Conservation (phyloP, 2,329 filamentous ascomycete species). For the Curvularia eragrostidis region DNA sequence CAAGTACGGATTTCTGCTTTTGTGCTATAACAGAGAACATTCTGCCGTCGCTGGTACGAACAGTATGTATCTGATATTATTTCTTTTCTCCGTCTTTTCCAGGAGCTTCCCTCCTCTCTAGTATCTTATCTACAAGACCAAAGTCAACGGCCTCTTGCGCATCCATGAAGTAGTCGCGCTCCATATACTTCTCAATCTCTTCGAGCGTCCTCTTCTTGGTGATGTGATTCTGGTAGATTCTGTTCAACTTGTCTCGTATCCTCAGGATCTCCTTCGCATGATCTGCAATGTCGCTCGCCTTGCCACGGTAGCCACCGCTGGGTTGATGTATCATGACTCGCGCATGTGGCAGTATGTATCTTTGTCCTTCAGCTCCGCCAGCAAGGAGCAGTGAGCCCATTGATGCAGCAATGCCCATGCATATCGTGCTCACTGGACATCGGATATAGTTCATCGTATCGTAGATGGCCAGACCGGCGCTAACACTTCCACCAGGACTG, state of each 20-base stretch:
- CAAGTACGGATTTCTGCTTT: neutral
- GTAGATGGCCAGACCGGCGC: constrained; percentile 86
- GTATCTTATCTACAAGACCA: constrained; percentile 90
- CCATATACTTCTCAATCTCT: constrained; percentile 94
- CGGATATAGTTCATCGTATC: constrained; percentile 98
- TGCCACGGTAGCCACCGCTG: constrained; percentile 73
- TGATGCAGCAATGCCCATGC: constrained; percentile 89
- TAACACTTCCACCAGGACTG: constrained; percentile 91
- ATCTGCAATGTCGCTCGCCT: constrained; percentile 85
- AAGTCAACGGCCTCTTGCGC: constrained; percentile 87
- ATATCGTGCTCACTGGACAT: constrained; percentile 91
- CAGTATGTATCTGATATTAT: neutral
- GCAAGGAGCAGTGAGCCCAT: constrained; percentile 92
- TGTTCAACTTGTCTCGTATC: constrained; percentile 82
- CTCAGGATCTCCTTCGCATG: constrained; percentile 96
- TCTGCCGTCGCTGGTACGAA: neutral
- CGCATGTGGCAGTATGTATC: constrained; percentile 90
- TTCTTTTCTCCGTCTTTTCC: constrained; percentile 47
- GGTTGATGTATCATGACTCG: constrained; percentile 98
- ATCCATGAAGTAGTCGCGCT: constrained; percentile 92
- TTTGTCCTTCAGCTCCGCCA: constrained; percentile 82
- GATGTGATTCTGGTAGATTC: constrained; percentile 86
- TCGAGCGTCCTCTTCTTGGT: constrained; percentile 78
- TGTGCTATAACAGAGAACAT: neutral
- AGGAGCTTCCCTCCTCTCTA: constrained; percentile 66